phyloP scores from a whole-genome alignment of 495 filamentous ascomycete genomes.

The Penicillium angulare region DNA sequence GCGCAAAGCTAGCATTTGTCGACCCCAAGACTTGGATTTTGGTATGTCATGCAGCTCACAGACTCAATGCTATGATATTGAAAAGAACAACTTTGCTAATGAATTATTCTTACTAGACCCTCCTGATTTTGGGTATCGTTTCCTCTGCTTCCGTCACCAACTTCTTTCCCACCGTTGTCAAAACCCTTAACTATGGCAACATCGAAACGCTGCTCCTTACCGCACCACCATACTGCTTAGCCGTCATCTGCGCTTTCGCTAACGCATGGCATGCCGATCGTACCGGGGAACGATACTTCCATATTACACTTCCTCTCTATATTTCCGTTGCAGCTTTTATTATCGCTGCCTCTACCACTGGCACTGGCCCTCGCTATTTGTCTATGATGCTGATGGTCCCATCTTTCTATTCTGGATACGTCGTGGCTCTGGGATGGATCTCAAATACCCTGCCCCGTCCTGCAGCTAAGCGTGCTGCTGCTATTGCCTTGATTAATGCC shows the following conservation, averaged over 20 bases:
- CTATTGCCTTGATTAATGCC: conserved; percentile 78
- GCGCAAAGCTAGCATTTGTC: conserved; percentile 65
- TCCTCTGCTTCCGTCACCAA: conserved; percentile 75
- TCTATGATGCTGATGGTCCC: conserved; percentile 82
- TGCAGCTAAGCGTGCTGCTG: conserved; percentile 79
- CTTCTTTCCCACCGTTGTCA: conserved; percentile 85
- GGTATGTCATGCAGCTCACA: conserved; percentile 6
- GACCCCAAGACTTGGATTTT: conserved; percentile 70
- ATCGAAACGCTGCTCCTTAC: conserved; percentile 73
- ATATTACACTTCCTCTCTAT: conserved; percentile 66
- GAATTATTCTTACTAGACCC: conserved; percentile 41
- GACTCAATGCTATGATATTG: too few species aligned
- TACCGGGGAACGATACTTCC: conserved; percentile 76
- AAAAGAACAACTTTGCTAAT: conserved; percentile 8
- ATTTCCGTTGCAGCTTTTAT: conserved; percentile 73
- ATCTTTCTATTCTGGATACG: conserved; percentile 56
- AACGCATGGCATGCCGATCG: conserved; percentile 80
- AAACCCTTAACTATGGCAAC: conserved; percentile 66
- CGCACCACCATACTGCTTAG: conserved; percentile 71
- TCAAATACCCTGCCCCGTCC: conserved; percentile 78
- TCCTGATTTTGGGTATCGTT: conserved; percentile 70
- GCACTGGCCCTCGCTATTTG: conserved; percentile 66
- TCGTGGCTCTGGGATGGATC: conserved; percentile 77
- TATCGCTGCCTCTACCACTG: conserved; percentile 66
- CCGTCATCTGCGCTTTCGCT: conserved; percentile 64